phyloP scores from a whole-genome alignment of 2,329 filamentous ascomycete species.

The Pseudomassariella vexata region DNA sequence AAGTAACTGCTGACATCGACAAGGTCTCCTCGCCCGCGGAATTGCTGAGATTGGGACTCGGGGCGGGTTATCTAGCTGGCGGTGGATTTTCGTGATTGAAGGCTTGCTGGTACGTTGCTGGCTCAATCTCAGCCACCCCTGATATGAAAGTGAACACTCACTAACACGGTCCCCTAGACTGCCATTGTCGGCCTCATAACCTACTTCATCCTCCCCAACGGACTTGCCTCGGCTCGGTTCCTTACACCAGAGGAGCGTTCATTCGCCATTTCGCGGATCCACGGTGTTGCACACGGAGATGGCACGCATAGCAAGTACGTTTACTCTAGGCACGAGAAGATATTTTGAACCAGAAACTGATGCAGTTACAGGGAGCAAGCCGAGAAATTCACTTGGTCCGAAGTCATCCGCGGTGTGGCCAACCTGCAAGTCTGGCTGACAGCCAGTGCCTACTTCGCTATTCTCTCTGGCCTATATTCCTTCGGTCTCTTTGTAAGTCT shows the following conservation, averaged over 20 bases:
- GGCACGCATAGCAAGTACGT: constrained; percentile 28
- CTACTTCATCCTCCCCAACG: constrained; percentile 51
- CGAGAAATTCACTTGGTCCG: constrained; percentile 54
- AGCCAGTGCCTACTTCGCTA: constrained; percentile 55
- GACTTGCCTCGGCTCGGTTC: constrained; percentile 45
- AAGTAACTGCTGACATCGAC: neutral
- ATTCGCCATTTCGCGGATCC: constrained; percentile 39
- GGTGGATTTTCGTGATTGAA: constrained; percentile 59
- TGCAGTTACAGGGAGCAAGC: constrained; percentile 21
- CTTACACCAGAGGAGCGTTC: constrained; percentile 45
- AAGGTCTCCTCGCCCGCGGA: constrained; percentile 53
- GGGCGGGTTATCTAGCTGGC: constrained; percentile 50
- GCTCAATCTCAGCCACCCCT: too few relatives aligned
- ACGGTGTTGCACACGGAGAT: constrained; percentile 17
- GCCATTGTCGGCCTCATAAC: constrained; percentile 45
- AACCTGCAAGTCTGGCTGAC: constrained; percentile 59
- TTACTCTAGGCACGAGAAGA: neutral
- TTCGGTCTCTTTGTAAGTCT: constrained; percentile 56
- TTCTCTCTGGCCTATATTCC: constrained; percentile 53
- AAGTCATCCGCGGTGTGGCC: constrained; percentile 55
- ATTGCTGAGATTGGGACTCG: constrained; percentile 52
- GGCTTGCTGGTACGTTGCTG: constrained; percentile 44
- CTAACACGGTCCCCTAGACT: constrained; percentile 34
- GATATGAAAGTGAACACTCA: neutral
- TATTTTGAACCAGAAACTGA: too few relatives aligned